phyloP scores from a whole-genome alignment of 371 early-diverging fungal species.

The Actinomortierella ambigua region DNA sequence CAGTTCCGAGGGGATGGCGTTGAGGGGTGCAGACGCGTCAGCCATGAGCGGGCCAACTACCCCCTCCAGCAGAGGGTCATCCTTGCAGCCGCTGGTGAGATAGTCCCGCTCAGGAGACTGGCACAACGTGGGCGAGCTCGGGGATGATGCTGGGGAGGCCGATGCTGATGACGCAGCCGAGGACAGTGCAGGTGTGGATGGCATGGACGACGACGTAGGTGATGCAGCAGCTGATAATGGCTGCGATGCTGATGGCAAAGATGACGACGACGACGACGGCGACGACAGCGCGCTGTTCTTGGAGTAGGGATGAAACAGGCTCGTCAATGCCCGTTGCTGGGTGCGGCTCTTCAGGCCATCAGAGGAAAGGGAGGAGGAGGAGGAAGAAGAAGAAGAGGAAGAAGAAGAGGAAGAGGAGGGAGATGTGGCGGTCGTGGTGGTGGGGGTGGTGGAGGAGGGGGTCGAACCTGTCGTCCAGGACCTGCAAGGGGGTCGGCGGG shows the following conservation, averaged over 20 bases:
- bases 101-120: conserved; percentile 4
- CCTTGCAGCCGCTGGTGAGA: conserved; percentile 10
- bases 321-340: too few relatives aligned
- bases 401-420: background rate
- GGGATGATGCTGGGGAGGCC: conserved; percentile 32
- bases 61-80: conserved; percentile 1
- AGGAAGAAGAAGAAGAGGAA: conserved; percentile 13
- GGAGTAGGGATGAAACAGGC: too few relatives aligned
- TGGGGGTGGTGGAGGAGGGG: background rate
- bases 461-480: conserved; percentile 28
- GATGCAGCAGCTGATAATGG: too few relatives aligned
- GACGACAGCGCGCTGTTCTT: too few relatives aligned
- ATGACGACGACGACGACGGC: too few relatives aligned
- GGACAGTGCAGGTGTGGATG: too few relatives aligned
- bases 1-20: conserved; percentile 23
- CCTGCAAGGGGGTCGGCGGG: conserved; percentile 39
- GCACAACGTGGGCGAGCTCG: conserved; percentile 21
- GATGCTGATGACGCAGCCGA: conserved; percentile 7
- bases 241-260: too few relatives aligned
- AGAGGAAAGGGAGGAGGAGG: too few relatives aligned
- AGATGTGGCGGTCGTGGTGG: background rate
- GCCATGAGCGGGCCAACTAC: too few relatives aligned
- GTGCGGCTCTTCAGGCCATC: too few relatives aligned
- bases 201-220: too few relatives aligned
- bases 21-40: conserved; percentile 8